Percentiles rank a stretch among this genome's conserved stretches.
Conservation (phyloP, 176 grass and related monocot genomes). For the Musa itinerans region DNA sequence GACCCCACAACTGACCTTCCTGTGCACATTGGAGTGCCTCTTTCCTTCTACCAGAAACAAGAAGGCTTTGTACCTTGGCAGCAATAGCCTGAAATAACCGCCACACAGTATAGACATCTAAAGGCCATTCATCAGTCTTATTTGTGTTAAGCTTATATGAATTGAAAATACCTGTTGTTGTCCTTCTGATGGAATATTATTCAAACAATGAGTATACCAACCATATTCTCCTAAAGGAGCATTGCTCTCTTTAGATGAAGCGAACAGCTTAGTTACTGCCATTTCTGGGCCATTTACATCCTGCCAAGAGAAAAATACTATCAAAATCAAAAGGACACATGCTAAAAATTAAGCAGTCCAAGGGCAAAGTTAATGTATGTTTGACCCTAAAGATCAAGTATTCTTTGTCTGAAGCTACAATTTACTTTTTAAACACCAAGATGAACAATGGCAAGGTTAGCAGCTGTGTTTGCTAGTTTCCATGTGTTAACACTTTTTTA, state of each 20-base stretch:
- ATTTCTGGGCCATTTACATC: conserved; percentile 74
- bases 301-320: conserved; percentile 15
- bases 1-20: conserved; percentile 92
- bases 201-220: conserved; percentile 44
- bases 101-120: neutral
- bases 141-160: conserved; percentile 7
- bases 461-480: no score
- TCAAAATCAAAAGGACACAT: neutral
- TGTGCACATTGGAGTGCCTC: conserved; percentile 84
- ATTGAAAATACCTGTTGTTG: conserved; percentile 59
- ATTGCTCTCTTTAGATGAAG: conserved; percentile 51
- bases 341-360: neutral
- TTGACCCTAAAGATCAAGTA: no score
- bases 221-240: conserved; percentile 34
- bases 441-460: no score
- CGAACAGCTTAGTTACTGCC: conserved; percentile 88
- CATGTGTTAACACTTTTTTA: no score
- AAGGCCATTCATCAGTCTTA: neutral
- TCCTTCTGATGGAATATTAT: conserved; percentile 66
- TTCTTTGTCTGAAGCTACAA: no score
- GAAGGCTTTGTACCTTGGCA: conserved; percentile 77
- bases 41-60: conserved; percentile 88
- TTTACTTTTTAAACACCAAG: no score
- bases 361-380: neutral
- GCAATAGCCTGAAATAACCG: conserved; percentile 53